These are phyloP conservation scores for Fusarium mundagurra DNA, from an alignment of 2,329 filamentous ascomycete species.

Conservation along the genomic window DNA sequence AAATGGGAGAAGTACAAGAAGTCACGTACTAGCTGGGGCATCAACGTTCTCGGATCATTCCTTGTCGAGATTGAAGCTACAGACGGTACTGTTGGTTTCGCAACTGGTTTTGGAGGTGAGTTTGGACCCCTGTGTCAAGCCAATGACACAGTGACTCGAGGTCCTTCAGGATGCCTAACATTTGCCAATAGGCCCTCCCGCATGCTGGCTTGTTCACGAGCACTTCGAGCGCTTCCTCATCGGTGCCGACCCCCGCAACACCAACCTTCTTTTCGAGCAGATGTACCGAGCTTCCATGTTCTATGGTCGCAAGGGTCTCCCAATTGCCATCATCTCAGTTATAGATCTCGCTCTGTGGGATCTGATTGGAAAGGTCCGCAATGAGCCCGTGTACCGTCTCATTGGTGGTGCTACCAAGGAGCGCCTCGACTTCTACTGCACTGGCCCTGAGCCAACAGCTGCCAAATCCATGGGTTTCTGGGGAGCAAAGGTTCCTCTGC, in stretches of 20 bases:
- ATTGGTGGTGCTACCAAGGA: slow-evolving; percentile 91
- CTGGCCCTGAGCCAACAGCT: slow-evolving; percentile 82
- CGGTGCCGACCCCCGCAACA: slow-evolving; percentile 88
- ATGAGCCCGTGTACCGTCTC: slow-evolving; percentile 93
- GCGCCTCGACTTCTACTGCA: slow-evolving; percentile 92
- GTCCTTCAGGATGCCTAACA: slow-evolving; percentile 2
- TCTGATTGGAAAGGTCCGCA: slow-evolving; percentile 87
- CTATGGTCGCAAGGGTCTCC: slow-evolving; percentile 92
- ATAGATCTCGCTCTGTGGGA: slow-evolving; percentile 96
- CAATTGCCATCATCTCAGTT: slow-evolving; percentile 90
- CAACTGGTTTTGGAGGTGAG: slow-evolving; percentile 87
- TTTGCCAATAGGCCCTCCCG: slow-evolving; percentile 74
- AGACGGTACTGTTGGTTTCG: slow-evolving; percentile 93
- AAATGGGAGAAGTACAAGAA: slow-evolving; percentile 88
- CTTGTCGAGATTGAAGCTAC: slow-evolving; percentile 88
- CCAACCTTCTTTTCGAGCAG: slow-evolving; percentile 91
- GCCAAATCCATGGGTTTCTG: slow-evolving; percentile 90
- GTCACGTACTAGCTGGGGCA: slow-evolving; percentile 92
- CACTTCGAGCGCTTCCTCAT: slow-evolving; percentile 94
- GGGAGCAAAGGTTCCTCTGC: slow-evolving; percentile 89
- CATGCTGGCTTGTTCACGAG: slow-evolving; percentile 92
- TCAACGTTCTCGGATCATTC: slow-evolving; percentile 94
- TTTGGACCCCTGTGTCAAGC: not conserved
- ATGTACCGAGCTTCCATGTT: slow-evolving; percentile 98
- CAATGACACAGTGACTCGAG: not conserved